Base-by-base conservation (phyloP, 1,284 basidiomycete species). In the Chalciporus piperatoides region DNA sequence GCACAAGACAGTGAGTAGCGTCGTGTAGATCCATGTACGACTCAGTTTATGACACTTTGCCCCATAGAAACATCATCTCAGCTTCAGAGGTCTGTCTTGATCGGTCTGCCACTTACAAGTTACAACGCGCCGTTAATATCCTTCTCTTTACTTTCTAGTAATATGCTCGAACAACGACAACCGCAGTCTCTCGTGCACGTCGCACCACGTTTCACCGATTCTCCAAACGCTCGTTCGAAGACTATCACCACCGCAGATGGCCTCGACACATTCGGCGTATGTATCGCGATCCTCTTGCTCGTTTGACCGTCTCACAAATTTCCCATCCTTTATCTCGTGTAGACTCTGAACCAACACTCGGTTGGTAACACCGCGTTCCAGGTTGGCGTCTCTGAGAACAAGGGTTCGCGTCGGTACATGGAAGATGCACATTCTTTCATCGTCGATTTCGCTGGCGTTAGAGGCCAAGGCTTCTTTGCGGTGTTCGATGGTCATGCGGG, bases 401-500 rank as follows among this genome's bases (percentile, higher is more conserved):
- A 88, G 68, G 91, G 94, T 46, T 84, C 90, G 57, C 77, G 97
- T 52, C 77, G 96, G 55, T 92, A 88, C 30, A 99, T 99, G 97
- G 97, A 99, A 69, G 97, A 99, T 68, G 83, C 95, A 1, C 95
- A 99, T 68, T 92, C 92, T 27, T 97, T 97, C 63, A 82, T 98
- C 47, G 90, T 95, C 57, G 93, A 97, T 65, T 99, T 92, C 68
- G 93, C 85, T 23, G 82, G 85, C 30, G 78, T 99, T 11, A 82
- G 85, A 40, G 96, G 96, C 0, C 97, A 99, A 68, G 95, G 93
- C 7, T 98, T 97, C 75, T 98, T 97, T 66, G 94, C 94, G 10
- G 85, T 99, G 39, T 99, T 99, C 63, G 97, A 99, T 61, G 97
- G 97, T 3, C 97, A 99, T 65, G 97, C 97, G 0, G 97, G 97